phyloP scores from a whole-genome alignment of 345 rosid genomes.

The Boechera divaricarpa region DNA sequence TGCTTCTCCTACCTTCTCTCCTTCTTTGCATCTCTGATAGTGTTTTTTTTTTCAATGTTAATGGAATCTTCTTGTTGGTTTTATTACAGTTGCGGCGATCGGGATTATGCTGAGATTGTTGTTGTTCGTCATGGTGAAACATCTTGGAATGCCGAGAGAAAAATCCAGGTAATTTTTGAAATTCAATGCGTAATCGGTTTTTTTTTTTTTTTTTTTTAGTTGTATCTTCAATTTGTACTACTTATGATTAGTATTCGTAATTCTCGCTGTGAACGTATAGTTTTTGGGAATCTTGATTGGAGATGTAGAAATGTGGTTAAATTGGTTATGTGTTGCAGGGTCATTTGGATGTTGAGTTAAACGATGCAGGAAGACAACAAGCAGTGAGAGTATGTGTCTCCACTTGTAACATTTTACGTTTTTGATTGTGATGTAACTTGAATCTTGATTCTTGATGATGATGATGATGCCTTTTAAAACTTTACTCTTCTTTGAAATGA shows the following conservation, averaged over 20 bases:
- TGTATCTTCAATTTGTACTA: background rate
- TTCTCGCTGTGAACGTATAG: background rate
- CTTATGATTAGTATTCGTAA: background rate
- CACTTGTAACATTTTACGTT: background rate
- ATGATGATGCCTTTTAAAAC: background rate
- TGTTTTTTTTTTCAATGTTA: background rate
- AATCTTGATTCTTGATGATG: background rate
- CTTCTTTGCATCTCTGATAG: background rate
- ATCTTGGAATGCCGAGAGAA: conserved; percentile 76
- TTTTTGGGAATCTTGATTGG: conserved; percentile 1
- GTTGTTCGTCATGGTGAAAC: conserved; percentile 89
- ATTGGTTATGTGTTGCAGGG: conserved; percentile 53
- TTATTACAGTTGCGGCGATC: conserved; percentile 42
- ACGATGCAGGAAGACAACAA: conserved; percentile 79
- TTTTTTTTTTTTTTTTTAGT: background rate
- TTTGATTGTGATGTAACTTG: conserved; percentile 4
- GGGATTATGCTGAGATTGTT: conserved; percentile 60
- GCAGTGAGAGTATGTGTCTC: conserved; percentile 57
- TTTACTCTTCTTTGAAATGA: conserved; percentile 1
- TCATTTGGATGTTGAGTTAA: conserved; percentile 78
- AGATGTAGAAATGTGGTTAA: background rate
- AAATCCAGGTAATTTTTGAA: conserved; percentile 56
- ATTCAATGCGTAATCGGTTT: background rate
- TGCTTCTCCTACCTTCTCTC: background rate
- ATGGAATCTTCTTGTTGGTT: background rate